These are phyloP conservation scores for Phylloporus sp. DNA, from an alignment of 768 basidiomycete species.

Conservation along the genomic window DNA sequence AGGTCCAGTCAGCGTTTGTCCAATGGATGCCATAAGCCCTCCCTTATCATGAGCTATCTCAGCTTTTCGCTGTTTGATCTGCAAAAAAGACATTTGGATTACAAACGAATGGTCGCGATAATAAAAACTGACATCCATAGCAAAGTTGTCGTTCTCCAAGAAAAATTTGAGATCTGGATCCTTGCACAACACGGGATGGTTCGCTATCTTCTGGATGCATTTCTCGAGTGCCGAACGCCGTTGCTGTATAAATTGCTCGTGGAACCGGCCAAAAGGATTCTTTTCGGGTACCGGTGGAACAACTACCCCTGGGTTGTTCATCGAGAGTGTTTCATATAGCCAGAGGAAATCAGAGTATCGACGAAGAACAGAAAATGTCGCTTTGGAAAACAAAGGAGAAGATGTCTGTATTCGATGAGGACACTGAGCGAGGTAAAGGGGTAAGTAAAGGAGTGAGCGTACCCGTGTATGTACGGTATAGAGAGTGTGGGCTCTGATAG, in stretches of 20 bases:
- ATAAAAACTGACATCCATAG: conserved; percentile 67
- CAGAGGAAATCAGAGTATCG: conserved; percentile 97
- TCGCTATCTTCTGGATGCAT: conserved; percentile 89
- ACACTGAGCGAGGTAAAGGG: background rate
- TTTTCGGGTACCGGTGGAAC: conserved; percentile 98
- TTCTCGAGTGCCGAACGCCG: conserved; percentile 81
- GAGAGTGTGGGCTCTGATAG: conserved; percentile 89
- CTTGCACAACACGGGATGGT: conserved; percentile 85
- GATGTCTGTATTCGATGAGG: conserved; percentile 56
- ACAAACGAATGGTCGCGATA: background rate
- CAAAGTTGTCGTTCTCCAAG: conserved; percentile 89
- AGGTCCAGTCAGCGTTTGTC: conserved; percentile 72
- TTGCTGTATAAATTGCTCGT: conserved; percentile 86
- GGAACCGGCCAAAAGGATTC: conserved; percentile 89
- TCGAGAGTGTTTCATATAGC: conserved; percentile 84
- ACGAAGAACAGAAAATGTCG: conserved; percentile 88
- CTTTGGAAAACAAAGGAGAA: conserved; percentile 78
- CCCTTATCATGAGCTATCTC: conserved; percentile 75
- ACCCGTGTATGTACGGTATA: conserved; percentile 94
- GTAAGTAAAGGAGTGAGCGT: conserved; percentile 20
- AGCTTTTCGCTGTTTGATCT: conserved; percentile 87
- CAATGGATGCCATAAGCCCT: conserved; percentile 80
- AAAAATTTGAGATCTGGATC: conserved; percentile 88
- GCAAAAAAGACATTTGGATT: conserved; percentile 3
- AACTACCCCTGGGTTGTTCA: conserved; percentile 94